A percentile compares a stretch with the other conserved stretches of the same genome.
Evolutionary conservation across 2,329 filamentous ascomycete genomes (phyloP).

Genomic region (Chaetomium globosum): DNA sequence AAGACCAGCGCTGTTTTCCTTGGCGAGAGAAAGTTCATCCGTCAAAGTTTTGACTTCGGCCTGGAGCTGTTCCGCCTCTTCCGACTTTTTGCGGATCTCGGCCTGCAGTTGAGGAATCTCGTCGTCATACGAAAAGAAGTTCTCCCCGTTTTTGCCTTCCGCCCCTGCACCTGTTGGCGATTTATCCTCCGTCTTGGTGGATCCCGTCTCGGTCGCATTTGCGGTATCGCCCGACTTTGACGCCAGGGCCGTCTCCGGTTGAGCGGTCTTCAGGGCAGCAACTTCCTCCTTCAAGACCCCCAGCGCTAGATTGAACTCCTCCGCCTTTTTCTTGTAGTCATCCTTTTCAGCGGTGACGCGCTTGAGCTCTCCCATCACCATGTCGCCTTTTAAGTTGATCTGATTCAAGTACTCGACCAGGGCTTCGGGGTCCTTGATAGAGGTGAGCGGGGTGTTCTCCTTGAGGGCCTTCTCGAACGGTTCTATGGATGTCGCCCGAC

Average conservation of each 20-base stretch:
- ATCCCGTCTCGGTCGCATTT: constrained; percentile 36
- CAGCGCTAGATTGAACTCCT: constrained; percentile 69
- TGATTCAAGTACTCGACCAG: constrained; percentile 90
- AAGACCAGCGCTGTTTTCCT: constrained; percentile 70
- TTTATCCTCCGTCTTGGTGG: constrained; percentile 25
- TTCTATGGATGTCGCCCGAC: constrained; percentile 82
- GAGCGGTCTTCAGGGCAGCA: constrained; percentile 47
- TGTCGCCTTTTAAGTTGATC: constrained; percentile 80
- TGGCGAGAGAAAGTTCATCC: constrained; percentile 68
- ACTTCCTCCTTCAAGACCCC: constrained; percentile 61
- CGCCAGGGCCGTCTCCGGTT: constrained; percentile 42
- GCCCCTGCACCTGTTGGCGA: constrained; percentile 49
- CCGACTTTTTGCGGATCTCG: constrained; percentile 69
- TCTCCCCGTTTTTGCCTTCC: constrained; percentile 54
- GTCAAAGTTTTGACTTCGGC: constrained; percentile 68
- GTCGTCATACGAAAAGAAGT: constrained; percentile 90
- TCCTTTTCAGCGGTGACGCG: constrained; percentile 81
- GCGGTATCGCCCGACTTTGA: constrained; percentile 39
- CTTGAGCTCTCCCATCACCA: constrained; percentile 93
- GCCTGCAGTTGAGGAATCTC: constrained; percentile 81
- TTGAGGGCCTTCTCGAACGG: constrained; percentile 88
- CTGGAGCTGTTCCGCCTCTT: constrained; percentile 71
- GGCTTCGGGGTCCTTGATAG: constrained; percentile 81
- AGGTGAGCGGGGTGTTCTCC: constrained; percentile 88
- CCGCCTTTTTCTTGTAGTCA: constrained; percentile 72